A percentile compares a stretch with the other conserved stretches of the same genome.
These are phyloP conservation scores for Metschnikowia baotianmanensis DNA, from an alignment of 805 yeast genomes.

Conservation along the genomic window DNA sequence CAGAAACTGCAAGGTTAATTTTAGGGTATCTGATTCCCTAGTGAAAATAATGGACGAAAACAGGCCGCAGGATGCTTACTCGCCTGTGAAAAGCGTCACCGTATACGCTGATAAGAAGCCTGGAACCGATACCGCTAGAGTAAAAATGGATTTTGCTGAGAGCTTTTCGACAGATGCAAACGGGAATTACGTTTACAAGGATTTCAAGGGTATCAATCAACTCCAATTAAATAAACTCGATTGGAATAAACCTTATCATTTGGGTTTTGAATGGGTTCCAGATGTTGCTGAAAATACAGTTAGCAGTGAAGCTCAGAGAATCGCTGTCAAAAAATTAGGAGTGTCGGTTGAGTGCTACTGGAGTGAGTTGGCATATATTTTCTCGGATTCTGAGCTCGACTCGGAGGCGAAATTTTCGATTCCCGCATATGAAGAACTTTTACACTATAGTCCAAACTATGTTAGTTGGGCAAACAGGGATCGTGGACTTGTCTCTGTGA, in stretches of 20 bases:
- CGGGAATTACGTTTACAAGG: slow-evolving; percentile 50
- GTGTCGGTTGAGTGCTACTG: slow-evolving; percentile 68
- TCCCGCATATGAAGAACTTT: slow-evolving; percentile 71
- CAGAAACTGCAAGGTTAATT: slow-evolving; percentile 61
- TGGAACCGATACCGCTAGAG: slow-evolving; percentile 5
- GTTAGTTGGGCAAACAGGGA: slow-evolving; percentile 62
- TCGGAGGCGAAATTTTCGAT: slow-evolving; percentile 26
- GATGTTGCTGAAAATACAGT: slow-evolving; percentile 42
- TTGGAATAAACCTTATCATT: slow-evolving; percentile 55
- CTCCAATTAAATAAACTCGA: slow-evolving; percentile 62
- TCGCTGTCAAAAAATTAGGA: slow-evolving; percentile 42
- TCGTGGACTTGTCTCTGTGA: slow-evolving; percentile 66
- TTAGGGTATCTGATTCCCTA: slow-evolving; percentile 48
- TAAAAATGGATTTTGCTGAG: neutral
- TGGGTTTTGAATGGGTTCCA: slow-evolving; percentile 80
- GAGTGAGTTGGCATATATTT: slow-evolving; percentile 54
- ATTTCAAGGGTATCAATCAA: slow-evolving; percentile 60
- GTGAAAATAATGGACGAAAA: slow-evolving; percentile 22
- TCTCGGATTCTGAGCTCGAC: slow-evolving; percentile 31
- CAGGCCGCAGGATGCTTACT: slow-evolving; percentile 30
- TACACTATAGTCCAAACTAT: slow-evolving; percentile 64
- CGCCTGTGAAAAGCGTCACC: slow-evolving; percentile 66
- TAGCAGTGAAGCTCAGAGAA: slow-evolving; percentile 24
- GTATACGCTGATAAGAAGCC: slow-evolving; percentile 40
- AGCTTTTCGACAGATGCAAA: slow-evolving; percentile 38